A percentile compares a stretch with the other conserved stretches of the same genome.
phyloP scores from a whole-genome alignment of 1,139 yeast genomes.

The Citeromyces siamensis region DNA sequence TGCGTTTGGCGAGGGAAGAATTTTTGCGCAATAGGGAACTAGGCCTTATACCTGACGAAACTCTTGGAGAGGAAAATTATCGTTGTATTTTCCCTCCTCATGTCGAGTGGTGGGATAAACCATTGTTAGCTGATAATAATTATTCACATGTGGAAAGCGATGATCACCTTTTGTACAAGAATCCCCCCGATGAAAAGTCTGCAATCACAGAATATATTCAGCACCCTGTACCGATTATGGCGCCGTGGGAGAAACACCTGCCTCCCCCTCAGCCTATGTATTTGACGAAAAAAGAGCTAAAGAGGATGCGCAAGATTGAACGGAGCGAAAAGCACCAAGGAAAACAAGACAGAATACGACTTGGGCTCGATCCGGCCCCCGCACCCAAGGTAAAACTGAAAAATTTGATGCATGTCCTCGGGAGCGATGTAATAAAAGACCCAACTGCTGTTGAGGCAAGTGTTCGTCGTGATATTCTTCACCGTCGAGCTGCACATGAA shows the following conservation, averaged over 20 bases:
- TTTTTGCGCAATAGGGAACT: conserved; percentile 18
- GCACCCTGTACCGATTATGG: conserved; percentile 62
- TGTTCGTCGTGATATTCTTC: conserved; percentile 59
- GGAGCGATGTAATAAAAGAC: conserved; percentile 79
- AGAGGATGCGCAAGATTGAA: conserved; percentile 60
- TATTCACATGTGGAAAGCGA: conserved; percentile 15
- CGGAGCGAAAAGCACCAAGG: conserved; percentile 56
- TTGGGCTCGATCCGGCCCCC: conserved; percentile 83
- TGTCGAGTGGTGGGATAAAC: conserved; percentile 80
- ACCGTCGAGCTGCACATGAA: conserved; percentile 50
- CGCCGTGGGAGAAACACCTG: conserved; percentile 40
- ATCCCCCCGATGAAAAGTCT: conserved; percentile 26
- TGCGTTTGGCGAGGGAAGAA: conserved; percentile 18
- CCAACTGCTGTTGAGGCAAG: conserved; percentile 78
- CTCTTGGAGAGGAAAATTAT: conserved; percentile 39
- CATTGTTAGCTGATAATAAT: conserved; percentile 25
- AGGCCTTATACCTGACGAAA: conserved; percentile 36
- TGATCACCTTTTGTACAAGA: conserved; percentile 9
- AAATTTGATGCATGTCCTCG: conserved; percentile 74
- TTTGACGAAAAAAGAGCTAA: conserved; percentile 68
- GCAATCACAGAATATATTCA: conserved; percentile 56
- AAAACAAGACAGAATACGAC: conserved; percentile 61
- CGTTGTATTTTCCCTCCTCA: conserved; percentile 36
- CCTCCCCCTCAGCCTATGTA: conserved; percentile 34
- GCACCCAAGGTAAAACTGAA: conserved; percentile 78